Conservation (phyloP, 805 yeast species). For the Myxozyma lipomycoides region DNA sequence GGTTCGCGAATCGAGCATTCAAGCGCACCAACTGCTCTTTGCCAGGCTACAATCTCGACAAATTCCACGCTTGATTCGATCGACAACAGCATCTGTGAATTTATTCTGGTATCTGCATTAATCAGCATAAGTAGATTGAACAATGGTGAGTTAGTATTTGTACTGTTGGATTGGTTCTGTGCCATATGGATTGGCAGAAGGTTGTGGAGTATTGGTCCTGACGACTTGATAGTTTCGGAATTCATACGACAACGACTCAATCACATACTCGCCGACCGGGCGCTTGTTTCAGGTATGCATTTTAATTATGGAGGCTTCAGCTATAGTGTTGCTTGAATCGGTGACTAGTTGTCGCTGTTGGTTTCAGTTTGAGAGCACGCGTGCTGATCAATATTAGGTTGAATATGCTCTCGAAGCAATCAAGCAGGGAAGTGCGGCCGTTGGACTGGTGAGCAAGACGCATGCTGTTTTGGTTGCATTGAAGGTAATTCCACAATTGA, state of each 20-base stretch:
- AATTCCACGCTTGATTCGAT: too few relatives aligned
- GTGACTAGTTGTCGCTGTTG: too few relatives aligned
- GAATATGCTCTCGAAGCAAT: slow-evolving; percentile 93
- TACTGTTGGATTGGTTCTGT: not conserved
- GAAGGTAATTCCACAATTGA: slow-evolving; percentile 41
- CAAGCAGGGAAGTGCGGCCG: slow-evolving; percentile 97
- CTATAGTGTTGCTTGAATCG: too few relatives aligned
- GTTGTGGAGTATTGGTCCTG: too few relatives aligned
- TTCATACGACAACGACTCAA: slow-evolving; percentile 97
- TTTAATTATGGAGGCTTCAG: too few relatives aligned
- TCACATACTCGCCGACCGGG: slow-evolving; percentile 94
- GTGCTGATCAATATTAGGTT: slow-evolving; percentile 34
- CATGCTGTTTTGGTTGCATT: slow-evolving; percentile 91
- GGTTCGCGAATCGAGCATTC: too few relatives aligned
- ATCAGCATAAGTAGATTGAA: not conserved
- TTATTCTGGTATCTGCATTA: too few relatives aligned
- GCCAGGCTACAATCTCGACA: too few relatives aligned
- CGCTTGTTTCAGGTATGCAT: slow-evolving; percentile 70
- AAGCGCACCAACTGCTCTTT: too few relatives aligned
- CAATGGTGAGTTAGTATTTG: not conserved
- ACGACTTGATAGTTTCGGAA: slow-evolving; percentile 67
- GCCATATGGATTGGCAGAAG: not conserved
- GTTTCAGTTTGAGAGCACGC: not conserved
- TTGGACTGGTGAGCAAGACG: slow-evolving; percentile 80
- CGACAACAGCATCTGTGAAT: too few relatives aligned